These are phyloP conservation scores for Vanderwaltozyma yarrowii DNA, from an alignment of 805 yeast genomes.

Conservation along the genomic window DNA sequence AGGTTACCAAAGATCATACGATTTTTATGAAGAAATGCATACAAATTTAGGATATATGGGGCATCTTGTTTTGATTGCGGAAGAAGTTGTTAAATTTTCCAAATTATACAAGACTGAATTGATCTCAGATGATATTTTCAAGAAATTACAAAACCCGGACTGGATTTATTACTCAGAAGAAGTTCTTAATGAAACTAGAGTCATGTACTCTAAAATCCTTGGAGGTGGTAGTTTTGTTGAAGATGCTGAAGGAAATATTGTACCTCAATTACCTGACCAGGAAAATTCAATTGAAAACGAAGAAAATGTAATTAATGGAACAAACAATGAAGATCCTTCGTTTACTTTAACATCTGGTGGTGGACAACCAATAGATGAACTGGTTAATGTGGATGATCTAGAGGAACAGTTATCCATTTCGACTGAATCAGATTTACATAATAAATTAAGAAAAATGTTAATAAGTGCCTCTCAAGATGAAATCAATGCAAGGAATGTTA, in stretches of 20 bases:
- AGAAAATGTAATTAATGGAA: neutral
- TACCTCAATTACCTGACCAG: constrained; percentile 11
- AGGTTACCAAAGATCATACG: constrained; percentile 51
- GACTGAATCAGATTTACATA: constrained; percentile 24
- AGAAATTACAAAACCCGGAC: constrained; percentile 14
- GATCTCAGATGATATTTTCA: constrained; percentile 22
- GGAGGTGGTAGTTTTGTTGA: constrained; percentile 26
- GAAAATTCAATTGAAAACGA: constrained; percentile 1
- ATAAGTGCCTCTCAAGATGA: constrained; percentile 19
- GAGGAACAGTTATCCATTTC: constrained; percentile 14
- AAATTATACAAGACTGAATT: constrained; percentile 29
- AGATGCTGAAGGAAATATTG: constrained; percentile 17
- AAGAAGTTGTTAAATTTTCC: constrained; percentile 83
- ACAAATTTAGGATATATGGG: constrained; percentile 91
- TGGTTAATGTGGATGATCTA: constrained; percentile 13
- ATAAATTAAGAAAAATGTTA: constrained; percentile 21
- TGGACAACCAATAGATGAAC: neutral
- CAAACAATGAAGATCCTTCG: neutral
- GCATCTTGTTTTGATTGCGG: constrained; percentile 83
- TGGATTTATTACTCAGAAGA: constrained; percentile 24
- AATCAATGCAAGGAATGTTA: constrained; percentile 19
- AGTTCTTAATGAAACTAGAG: constrained; percentile 23
- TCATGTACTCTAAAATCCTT: constrained; percentile 26
- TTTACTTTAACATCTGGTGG: neutral
- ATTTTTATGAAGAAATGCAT: constrained; percentile 47